Evolutionary conservation across 2,329 filamentous ascomycete species (phyloP).

Genomic region (Pseudogymnoascus pannorum): DNA sequence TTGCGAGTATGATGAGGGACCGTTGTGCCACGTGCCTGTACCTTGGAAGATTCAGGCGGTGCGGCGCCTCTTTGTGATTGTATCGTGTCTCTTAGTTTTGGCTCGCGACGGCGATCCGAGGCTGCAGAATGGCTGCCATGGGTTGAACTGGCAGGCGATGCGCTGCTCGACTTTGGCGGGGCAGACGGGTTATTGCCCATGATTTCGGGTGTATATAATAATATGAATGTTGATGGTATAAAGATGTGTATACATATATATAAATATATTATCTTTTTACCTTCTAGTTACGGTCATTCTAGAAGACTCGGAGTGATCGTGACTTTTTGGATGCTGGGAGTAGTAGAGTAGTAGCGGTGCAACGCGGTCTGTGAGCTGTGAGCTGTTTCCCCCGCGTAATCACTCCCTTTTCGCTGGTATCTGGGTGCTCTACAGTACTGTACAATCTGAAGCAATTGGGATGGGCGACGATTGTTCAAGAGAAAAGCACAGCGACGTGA

Average conservation of each 20-base stretch:
- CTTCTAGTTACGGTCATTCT: slow-evolving; percentile 8
- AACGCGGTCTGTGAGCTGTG: neutral
- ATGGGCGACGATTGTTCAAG: neutral
- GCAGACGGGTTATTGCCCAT: slow-evolving; percentile 42
- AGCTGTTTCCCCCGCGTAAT: neutral
- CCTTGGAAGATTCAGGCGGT: slow-evolving; percentile 54
- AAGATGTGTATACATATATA: slow-evolving; percentile 5
- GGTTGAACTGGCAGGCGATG: slow-evolving; percentile 23
- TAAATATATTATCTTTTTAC: neutral
- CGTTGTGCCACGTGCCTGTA: slow-evolving; percentile 40
- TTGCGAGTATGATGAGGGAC: slow-evolving; percentile 10
- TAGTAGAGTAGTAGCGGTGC: neutral
- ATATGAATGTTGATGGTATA: neutral
- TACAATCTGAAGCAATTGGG: slow-evolving; percentile 4
- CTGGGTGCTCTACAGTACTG: neutral
- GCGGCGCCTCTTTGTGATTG: slow-evolving; percentile 49
- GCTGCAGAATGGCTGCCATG: slow-evolving; percentile 24
- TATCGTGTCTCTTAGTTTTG: slow-evolving; percentile 47
- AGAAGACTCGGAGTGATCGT: neutral
- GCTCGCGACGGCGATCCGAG: slow-evolving; percentile 31
- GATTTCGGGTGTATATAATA: slow-evolving; percentile 13
- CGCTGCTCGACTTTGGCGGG: slow-evolving; percentile 10
- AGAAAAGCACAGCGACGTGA: neutral
- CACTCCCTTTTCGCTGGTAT: neutral
- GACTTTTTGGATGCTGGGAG: neutral